Conservation (phyloP, 192 early-diverging fungal species). For the Coemansia sp. region DNA sequence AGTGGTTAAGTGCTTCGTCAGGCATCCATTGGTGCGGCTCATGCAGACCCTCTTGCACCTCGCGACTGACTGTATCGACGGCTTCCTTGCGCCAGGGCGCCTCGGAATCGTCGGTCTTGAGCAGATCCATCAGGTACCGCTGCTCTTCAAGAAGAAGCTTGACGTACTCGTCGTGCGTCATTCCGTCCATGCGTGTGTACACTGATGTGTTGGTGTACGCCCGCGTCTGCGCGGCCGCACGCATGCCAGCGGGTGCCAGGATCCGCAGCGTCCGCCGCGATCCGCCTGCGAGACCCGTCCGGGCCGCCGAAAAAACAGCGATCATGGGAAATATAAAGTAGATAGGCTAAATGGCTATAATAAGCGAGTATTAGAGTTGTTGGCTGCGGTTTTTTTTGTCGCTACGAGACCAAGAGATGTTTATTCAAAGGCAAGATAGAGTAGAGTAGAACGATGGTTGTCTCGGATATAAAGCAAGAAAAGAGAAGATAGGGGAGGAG, state of each 20-base stretch:
- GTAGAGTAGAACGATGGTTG: neutral
- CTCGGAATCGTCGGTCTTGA: slow-evolving; percentile 38
- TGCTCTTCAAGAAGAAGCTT: slow-evolving; percentile 36
- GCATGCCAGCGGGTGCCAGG: neutral
- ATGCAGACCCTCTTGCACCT: slow-evolving; percentile 26
- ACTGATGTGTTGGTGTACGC: slow-evolving; percentile 47
- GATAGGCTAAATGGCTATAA: neutral
- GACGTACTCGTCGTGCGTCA: slow-evolving; percentile 34
- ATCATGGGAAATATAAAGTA: neutral
- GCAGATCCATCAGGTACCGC: slow-evolving; percentile 40
- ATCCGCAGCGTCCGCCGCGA: neutral
- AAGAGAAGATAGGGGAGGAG: neutral
- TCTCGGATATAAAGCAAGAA: neutral
- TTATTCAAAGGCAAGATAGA: too few relatives aligned
- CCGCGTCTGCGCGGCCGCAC: slow-evolving; percentile 5
- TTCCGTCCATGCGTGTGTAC: slow-evolving; percentile 34
- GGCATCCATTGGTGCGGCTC: slow-evolving; percentile 29
- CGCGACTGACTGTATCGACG: slow-evolving; percentile 35
- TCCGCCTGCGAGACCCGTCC: neutral
- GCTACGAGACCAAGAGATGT: too few relatives aligned
- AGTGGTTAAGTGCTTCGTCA: slow-evolving; percentile 25
- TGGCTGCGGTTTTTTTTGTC: too few relatives aligned
- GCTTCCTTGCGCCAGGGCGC: slow-evolving; percentile 36
- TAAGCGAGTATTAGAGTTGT: too few relatives aligned
- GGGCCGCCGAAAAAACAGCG: neutral